Conservation (phyloP, 768 basidiomycete species). For the Phlegmacium glaucopus region DNA sequence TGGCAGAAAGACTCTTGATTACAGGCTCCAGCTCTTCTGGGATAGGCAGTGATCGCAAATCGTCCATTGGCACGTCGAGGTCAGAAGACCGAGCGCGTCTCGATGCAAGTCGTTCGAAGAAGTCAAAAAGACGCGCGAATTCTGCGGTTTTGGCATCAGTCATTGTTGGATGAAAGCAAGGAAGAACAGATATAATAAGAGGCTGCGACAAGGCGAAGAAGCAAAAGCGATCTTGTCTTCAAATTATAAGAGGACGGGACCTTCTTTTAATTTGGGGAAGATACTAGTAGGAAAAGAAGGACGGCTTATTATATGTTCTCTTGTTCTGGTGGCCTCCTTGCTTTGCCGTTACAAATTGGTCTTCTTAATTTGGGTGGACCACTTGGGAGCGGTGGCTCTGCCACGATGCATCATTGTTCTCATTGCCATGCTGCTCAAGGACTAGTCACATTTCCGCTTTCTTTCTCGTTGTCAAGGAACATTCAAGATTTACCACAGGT, state of each 20-base stretch:
- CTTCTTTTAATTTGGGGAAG: background rate
- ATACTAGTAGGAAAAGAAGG: background rate
- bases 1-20: constrained; percentile 28
- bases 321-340: background rate
- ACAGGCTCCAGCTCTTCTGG: constrained; percentile 37
- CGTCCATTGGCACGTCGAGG: constrained; percentile 24
- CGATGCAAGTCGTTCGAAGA: constrained; percentile 52
- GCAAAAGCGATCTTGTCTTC: background rate
- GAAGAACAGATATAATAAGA: background rate
- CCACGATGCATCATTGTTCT: background rate
- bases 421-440: background rate
- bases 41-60: constrained; percentile 14
- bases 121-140: constrained; percentile 49
- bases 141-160: constrained; percentile 43
- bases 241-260: too few species aligned
- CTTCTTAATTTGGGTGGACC: background rate
- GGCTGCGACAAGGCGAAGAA: background rate
- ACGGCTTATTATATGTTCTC: background rate
- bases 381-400: background rate
- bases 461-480: too few species aligned
- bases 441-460: too few species aligned
- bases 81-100: constrained; percentile 32
- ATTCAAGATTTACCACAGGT: too few species aligned
- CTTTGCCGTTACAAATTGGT: background rate
- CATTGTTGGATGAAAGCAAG: constrained; percentile 6